Percentiles rank a stretch among this genome's conserved stretches.
Evolutionary conservation across 2,329 filamentous ascomycete genomes (phyloP).

Genomic region (Alternaria metachromatica): DNA sequence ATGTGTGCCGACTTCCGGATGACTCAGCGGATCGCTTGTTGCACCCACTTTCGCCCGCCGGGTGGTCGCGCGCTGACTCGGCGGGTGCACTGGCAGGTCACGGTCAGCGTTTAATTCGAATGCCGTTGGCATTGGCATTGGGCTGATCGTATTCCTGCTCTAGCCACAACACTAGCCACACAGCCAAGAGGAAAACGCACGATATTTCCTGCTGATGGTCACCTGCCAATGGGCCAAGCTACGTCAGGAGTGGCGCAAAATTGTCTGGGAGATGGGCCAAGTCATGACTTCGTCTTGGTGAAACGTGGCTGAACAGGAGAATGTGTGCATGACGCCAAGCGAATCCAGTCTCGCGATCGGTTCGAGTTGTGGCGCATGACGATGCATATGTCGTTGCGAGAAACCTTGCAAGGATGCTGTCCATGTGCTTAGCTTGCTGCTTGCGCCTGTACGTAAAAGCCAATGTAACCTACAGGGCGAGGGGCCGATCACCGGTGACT

Average conservation of each 20-base stretch:
- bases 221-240: background rate
- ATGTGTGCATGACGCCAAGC: constrained; percentile 9
- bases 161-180: constrained; percentile 19
- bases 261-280: background rate
- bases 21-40: constrained; percentile 7
- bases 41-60: background rate
- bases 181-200: background rate
- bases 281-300: background rate
- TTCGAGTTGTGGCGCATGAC: constrained; percentile 20
- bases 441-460: background rate
- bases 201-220: background rate
- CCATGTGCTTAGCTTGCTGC: constrained; percentile 1
- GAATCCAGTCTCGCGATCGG: background rate
- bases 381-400: background rate
- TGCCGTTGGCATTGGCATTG: background rate
- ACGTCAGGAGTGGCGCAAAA: constrained; percentile 6
- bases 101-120: background rate
- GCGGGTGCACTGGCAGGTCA: background rate
- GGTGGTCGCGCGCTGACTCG: background rate
- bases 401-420: background rate
- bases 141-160: background rate
- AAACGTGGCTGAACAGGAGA: constrained; percentile 3
- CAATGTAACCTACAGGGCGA: background rate
- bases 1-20: constrained; percentile 13
- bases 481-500: background rate